phyloP scores from a whole-genome alignment of 2,329 filamentous ascomycete species.

The Epicoccum nigrum region DNA sequence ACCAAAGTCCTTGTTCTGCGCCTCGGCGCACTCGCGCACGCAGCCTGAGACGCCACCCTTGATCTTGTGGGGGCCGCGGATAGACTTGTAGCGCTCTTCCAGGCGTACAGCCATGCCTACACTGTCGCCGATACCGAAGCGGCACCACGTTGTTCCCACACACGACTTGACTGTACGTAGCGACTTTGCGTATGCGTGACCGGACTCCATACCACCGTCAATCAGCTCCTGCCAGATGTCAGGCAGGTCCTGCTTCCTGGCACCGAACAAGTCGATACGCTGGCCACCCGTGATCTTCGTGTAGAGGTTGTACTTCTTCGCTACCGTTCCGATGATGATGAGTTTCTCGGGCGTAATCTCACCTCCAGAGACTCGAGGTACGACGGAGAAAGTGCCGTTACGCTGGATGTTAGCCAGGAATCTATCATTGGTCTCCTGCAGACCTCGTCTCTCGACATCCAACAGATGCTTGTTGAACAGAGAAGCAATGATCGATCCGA shows the following conservation, averaged over 20 bases:
- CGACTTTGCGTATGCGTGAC: conserved; percentile 89
- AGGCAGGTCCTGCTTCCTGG: conserved; percentile 82
- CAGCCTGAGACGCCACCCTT: conserved; percentile 91
- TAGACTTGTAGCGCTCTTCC: conserved; percentile 90
- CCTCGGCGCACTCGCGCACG: conserved; percentile 90
- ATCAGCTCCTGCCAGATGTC: conserved; percentile 82
- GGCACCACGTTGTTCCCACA: conserved; percentile 89
- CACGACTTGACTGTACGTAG: conserved; percentile 90
- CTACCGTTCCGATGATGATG: conserved; percentile 81
- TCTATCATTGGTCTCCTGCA: conserved; percentile 90
- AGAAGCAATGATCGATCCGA: conserved; percentile 80
- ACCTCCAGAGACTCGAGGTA: conserved; percentile 81
- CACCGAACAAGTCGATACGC: conserved; percentile 91
- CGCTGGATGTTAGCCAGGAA: conserved; percentile 90
- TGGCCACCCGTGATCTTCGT: conserved; percentile 93
- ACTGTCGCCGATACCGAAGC: conserved; percentile 86
- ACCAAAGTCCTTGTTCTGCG: conserved; percentile 92
- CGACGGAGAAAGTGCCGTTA: conserved; percentile 87
- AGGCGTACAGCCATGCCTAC: conserved; percentile 88
- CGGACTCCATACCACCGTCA: conserved; percentile 85
- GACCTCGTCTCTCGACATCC: conserved; percentile 69
- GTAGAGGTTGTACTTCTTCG: conserved; percentile 83
- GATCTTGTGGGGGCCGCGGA: conserved; percentile 87
- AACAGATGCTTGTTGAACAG: conserved; percentile 86
- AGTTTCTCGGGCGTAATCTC: conserved; percentile 89